phyloP scores from a whole-genome alignment of 495 filamentous ascomycete genomes.

The Neurospora terricola region DNA sequence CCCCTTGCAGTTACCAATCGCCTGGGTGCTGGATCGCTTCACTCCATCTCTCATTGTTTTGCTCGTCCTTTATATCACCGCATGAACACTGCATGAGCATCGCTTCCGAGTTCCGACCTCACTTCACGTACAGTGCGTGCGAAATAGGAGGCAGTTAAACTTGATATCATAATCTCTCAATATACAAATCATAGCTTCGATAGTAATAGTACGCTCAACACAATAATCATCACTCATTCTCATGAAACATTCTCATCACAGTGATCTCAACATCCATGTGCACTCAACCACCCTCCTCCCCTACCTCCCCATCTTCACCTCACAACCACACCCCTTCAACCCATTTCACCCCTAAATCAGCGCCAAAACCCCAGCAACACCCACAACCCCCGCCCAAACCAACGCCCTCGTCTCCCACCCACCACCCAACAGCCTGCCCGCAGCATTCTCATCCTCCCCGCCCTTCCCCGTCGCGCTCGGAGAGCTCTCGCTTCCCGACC shows the following conservation, averaged over 20 bases:
- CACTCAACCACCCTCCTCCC: background rate
- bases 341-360: background rate
- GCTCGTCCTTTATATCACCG: background rate
- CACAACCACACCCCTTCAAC: background rate
- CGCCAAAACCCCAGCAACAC: background rate
- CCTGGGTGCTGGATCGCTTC: background rate
- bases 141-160: no score
- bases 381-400: background rate
- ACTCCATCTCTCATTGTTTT: background rate
- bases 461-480: background rate
- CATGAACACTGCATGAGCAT: background rate
- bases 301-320: background rate
- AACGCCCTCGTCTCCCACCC: constrained; percentile 1
- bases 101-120: background rate
- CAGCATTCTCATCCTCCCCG: background rate
- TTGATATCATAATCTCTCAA: background rate
- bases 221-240: background rate
- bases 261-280: background rate
- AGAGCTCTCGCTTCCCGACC: background rate
- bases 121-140: background rate
- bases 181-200: background rate
- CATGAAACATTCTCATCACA: background rate
- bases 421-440: background rate
- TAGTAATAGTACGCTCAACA: background rate
- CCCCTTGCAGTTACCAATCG: background rate